phyloP scores from a whole-genome alignment of 179 eudicot genomes.

The Monotropa hypopitys region DNA sequence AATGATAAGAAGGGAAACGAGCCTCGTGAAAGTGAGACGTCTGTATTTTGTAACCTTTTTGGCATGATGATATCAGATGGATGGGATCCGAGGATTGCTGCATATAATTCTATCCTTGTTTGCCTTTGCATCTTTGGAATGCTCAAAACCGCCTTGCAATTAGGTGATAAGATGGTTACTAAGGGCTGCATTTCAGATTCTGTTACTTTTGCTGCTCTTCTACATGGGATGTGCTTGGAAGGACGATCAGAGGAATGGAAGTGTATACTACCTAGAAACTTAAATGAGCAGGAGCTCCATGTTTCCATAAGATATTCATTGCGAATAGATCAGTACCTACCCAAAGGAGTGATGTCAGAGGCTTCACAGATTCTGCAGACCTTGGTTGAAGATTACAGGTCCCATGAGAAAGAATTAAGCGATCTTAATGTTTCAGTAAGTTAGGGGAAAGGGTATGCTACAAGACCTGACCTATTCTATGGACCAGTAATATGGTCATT shows the following conservation, averaged over 20 bases:
- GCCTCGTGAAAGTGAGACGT: conserved; percentile 15
- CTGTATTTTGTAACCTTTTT: conserved; percentile 32
- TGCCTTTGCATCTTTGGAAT: conserved; percentile 64
- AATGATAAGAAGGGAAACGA: conserved; percentile 16
- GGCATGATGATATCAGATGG: conserved; percentile 49
- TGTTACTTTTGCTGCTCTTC: conserved; percentile 48
- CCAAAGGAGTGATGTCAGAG: conserved; percentile 30
- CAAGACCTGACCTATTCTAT: background rate
- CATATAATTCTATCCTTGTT: conserved; percentile 50
- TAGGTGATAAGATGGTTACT: conserved; percentile 35
- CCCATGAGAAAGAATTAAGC: conserved; percentile 14
- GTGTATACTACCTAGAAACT: conserved; percentile 29
- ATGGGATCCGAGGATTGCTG: conserved; percentile 38
- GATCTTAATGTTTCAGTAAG: conserved; percentile 18
- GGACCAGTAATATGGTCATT: background rate
- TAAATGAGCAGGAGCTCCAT: conserved; percentile 36
- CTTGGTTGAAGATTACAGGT: conserved; percentile 33
- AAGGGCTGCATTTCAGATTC: conserved; percentile 39
- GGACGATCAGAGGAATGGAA: conserved; percentile 68
- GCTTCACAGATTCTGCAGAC: conserved; percentile 51
- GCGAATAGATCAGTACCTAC: conserved; percentile 39
- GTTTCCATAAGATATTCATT: conserved; percentile 45
- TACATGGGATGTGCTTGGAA: conserved; percentile 66
- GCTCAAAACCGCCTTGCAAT: conserved; percentile 46
- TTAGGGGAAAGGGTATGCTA: conserved; percentile 5